Conservation (phyloP, 345 rosid species). For the Citrus glauca region DNA sequence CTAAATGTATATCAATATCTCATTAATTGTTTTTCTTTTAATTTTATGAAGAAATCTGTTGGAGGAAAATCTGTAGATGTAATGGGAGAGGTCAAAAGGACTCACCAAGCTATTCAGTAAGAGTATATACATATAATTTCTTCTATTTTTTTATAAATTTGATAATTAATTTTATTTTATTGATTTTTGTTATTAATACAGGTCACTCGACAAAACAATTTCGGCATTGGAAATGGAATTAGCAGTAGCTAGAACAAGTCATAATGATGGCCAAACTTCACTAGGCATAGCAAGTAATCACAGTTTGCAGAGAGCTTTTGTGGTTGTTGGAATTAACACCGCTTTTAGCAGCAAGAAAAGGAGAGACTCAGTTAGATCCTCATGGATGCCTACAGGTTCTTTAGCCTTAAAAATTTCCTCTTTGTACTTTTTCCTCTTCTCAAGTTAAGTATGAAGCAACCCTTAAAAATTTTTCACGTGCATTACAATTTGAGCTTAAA, state of each 20-base stretch:
- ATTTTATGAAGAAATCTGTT: conserved; percentile 39
- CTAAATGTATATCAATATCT: neutral
- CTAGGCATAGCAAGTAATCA: conserved; percentile 34
- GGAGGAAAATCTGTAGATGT: conserved; percentile 58
- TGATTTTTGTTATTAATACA: neutral
- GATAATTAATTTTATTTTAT: neutral
- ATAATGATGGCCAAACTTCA: conserved; percentile 13
- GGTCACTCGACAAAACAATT: conserved; percentile 69
- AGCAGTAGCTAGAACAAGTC: conserved; percentile 40
- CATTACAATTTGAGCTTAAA: neutral
- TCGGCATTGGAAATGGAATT: conserved; percentile 65
- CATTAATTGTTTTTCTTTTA: neutral
- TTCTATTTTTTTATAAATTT: neutral
- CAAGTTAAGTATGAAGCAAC: too few relatives aligned
- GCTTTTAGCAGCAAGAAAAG: conserved; percentile 90
- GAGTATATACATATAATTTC: neutral
- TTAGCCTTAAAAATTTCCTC: too few relatives aligned
- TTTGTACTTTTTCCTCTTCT: too few relatives aligned
- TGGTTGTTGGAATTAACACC: conserved; percentile 80
- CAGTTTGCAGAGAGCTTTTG: conserved; percentile 60
- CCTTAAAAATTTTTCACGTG: too few relatives aligned
- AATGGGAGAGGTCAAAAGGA: conserved; percentile 60
- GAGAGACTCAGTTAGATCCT: conserved; percentile 67
- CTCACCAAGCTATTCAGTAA: conserved; percentile 70
- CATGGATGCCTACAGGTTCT: conserved; percentile 82